Percentiles rank a stretch among this genome's conserved stretches.
Evolutionary conservation across 2,329 filamentous ascomycete genomes (phyloP).

Genomic region (Endothia cerciana): DNA sequence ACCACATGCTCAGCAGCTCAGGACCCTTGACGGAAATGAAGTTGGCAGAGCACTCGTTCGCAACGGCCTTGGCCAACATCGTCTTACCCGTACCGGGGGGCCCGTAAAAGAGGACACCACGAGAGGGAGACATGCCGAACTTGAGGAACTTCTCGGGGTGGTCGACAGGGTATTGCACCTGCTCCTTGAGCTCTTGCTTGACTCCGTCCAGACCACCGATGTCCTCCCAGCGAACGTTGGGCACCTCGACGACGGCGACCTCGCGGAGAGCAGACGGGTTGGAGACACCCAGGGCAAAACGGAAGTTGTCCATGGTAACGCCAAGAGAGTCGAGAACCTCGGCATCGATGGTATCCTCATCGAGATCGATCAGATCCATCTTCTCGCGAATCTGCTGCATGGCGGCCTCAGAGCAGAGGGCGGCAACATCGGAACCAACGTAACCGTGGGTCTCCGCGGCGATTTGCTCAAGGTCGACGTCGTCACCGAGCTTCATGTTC

Average conservation of each 20-base stretch:
- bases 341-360: conserved; percentile 98
- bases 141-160: conserved; percentile 99
- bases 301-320: conserved; percentile 99
- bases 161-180: conserved; percentile 97
- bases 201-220: conserved; percentile 97
- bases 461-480: conserved; percentile 96
- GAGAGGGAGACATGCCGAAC: conserved; percentile 96
- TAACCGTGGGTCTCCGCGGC: conserved; percentile 98
- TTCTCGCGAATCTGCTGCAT: conserved; percentile 99
- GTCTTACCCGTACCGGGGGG: conserved; percentile 99
- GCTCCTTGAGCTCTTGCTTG: conserved; percentile 99
- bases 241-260: conserved; percentile 97
- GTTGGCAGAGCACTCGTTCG: conserved; percentile 98
- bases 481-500: conserved; percentile 99
- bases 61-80: conserved; percentile 97
- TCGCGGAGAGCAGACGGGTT: conserved; percentile 98
- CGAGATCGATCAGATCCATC: conserved; percentile 99
- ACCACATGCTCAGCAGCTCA: conserved; percentile 99
- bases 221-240: conserved; percentile 99
- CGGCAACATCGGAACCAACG: conserved; percentile 96
- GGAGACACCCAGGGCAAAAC: conserved; percentile 94
- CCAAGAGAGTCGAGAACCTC: conserved; percentile 97
- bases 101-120: conserved; percentile 98
- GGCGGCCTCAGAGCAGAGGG: conserved; percentile 96
- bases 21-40: conserved; percentile 99